These are phyloP conservation scores for Naumovozyma castellii DNA, from an alignment of 805 yeast species.

Conservation along the genomic window DNA sequence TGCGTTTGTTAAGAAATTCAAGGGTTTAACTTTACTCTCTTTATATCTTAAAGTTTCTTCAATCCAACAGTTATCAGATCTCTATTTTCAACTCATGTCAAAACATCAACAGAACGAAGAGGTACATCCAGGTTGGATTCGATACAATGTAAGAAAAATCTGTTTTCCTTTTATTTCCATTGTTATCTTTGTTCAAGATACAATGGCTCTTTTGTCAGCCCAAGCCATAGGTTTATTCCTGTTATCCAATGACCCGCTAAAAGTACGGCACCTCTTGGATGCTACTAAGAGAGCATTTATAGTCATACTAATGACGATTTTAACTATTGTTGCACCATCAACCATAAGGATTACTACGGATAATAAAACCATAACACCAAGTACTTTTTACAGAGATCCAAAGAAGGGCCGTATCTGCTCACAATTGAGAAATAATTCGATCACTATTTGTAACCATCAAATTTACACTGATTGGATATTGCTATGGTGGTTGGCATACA, in stretches of 20 bases:
- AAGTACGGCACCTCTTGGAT: constrained; percentile 37
- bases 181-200: constrained; percentile 28
- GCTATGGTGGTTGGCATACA: constrained; percentile 76
- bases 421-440: constrained; percentile 41
- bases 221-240: constrained; percentile 34
- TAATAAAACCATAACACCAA: constrained; percentile 30
- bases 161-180: constrained; percentile 13
- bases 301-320: constrained; percentile 40
- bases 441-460: constrained; percentile 84
- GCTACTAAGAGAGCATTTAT: constrained; percentile 53
- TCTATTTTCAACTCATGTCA: background rate
- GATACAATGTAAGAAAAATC: constrained; percentile 3
- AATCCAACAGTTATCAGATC: too few species aligned
- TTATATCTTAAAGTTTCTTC: too few species aligned
- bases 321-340: constrained; percentile 45
- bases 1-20: too few species aligned
- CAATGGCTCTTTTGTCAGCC: constrained; percentile 36
- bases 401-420: constrained; percentile 19
- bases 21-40: too few species aligned
- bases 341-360: constrained; percentile 43
- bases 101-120: too few species aligned
- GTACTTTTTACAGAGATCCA: constrained; percentile 24
- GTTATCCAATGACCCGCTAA: constrained; percentile 21
- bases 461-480: constrained; percentile 90
- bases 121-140: background rate